Evolutionary conservation across 768 basidiomycete species (phyloP).

Genomic region (Chiua virens): DNA sequence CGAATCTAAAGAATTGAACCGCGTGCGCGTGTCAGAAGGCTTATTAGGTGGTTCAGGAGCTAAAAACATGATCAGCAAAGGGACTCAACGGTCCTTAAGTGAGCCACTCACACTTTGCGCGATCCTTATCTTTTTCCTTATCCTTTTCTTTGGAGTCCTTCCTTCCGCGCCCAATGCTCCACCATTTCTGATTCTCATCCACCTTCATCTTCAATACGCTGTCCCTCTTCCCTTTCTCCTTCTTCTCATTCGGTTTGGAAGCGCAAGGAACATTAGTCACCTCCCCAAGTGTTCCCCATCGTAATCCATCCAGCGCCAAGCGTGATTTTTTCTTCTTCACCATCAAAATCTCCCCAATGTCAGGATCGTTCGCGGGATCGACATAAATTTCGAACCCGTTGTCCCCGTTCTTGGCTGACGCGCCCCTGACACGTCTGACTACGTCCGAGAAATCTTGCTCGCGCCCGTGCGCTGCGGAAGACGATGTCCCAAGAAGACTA

Average conservation of each 20-base stretch:
- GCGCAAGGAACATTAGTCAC: conserved; percentile 53
- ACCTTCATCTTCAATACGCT: conserved; percentile 39
- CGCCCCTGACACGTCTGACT: conserved; percentile 46
- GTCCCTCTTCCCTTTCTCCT: conserved; percentile 36
- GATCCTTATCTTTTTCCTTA: conserved; percentile 37
- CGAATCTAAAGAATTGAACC: conserved; percentile 66
- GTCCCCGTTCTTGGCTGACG: conserved; percentile 24
- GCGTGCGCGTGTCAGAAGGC: conserved; percentile 39
- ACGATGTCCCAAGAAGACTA: conserved; percentile 38
- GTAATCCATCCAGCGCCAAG: conserved; percentile 54
- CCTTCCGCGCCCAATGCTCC: conserved; percentile 75
- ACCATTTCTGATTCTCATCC: conserved; percentile 68
- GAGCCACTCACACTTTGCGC: conserved; percentile 31
- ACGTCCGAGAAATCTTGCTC: conserved; percentile 61
- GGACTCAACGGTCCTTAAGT: neutral
- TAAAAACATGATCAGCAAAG: conserved; percentile 20
- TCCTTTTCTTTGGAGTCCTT: conserved; percentile 72
- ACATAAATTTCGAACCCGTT: conserved; percentile 71
- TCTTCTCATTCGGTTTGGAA: conserved; percentile 33
- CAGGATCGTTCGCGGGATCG: conserved; percentile 62
- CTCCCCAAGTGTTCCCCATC: conserved; percentile 57
- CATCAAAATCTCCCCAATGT: conserved; percentile 66
- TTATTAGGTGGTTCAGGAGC: conserved; percentile 46
- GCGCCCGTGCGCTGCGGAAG: conserved; percentile 28
- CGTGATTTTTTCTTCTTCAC: conserved; percentile 78